A percentile compares a stretch with the other conserved stretches of the same genome.
Evolutionary conservation across 2,329 filamentous ascomycete genomes (phyloP).

Genomic region (Atkinsonella texensis): DNA sequence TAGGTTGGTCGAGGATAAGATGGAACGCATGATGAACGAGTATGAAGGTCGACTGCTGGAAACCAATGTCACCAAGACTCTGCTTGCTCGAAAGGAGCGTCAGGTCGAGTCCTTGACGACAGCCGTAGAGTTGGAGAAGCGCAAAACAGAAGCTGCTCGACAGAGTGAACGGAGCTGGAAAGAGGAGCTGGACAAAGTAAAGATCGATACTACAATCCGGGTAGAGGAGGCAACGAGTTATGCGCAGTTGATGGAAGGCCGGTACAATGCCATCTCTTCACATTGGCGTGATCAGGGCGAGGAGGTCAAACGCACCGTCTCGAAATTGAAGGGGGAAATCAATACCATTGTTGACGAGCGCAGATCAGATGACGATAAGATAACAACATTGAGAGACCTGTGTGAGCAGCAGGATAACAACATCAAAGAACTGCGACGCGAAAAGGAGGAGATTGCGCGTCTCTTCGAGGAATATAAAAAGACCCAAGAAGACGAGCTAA

Average conservation of each 20-base stretch:
- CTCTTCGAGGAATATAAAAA: conserved; percentile 54
- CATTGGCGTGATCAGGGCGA: conserved; percentile 57
- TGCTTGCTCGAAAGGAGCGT: conserved; percentile 60
- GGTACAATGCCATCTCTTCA: conserved; percentile 53
- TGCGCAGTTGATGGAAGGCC: conserved; percentile 56
- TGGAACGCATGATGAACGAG: conserved; percentile 54
- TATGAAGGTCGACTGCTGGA: conserved; percentile 60
- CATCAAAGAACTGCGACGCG: conserved; percentile 44
- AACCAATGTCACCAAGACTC: conserved; percentile 57
- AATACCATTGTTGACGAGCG: conserved; percentile 41
- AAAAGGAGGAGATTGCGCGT: conserved; percentile 49
- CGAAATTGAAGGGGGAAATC: conserved; percentile 41
- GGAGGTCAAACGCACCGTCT: conserved; percentile 41
- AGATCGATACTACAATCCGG: conserved; percentile 46
- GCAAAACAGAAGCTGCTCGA: conserved; percentile 46
- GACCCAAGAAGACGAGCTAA: conserved; percentile 49
- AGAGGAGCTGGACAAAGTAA: conserved; percentile 50
- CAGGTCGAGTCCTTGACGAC: conserved; percentile 59
- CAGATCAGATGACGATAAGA: conserved; percentile 48
- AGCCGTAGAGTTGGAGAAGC: conserved; percentile 51
- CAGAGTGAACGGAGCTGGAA: conserved; percentile 50
- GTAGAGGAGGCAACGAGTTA: conserved; percentile 54
- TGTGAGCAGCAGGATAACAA: conserved; percentile 64
- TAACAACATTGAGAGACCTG: conserved; percentile 52
- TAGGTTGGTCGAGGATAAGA: conserved; percentile 57